phyloP scores from a whole-genome alignment of 257 asterid genomes.

The Nicotiana obtusifolia region DNA sequence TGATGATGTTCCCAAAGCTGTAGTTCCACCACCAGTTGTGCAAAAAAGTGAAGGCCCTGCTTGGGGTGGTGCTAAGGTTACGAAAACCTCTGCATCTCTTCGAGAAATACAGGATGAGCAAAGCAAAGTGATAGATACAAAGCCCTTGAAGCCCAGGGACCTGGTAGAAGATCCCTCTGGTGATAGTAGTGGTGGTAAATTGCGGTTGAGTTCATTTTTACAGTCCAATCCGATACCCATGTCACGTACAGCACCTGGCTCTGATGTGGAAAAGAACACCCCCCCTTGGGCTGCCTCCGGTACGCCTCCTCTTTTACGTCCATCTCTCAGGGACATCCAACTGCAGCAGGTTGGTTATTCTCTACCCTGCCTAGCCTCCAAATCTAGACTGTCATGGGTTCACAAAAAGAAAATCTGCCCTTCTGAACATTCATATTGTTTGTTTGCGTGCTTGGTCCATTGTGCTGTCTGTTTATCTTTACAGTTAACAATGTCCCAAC shows the following conservation, averaged over 20 bases:
- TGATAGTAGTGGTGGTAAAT: constrained; percentile 35
- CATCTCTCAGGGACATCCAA: constrained; percentile 92
- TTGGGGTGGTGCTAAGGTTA: constrained; percentile 87
- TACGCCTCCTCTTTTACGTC: constrained; percentile 74
- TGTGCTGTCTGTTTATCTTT: not conserved
- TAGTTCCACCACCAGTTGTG: constrained; percentile 39
- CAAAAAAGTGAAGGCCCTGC: constrained; percentile 82
- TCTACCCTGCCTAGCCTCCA: not conserved
- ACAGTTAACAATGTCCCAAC: not conserved
- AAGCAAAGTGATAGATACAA: constrained; percentile 49
- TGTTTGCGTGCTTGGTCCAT: not conserved
- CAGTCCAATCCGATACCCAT: constrained; percentile 62
- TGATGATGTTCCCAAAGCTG: constrained; percentile 57
- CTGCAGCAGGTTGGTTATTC: constrained; percentile 64
- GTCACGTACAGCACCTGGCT: constrained; percentile 30
- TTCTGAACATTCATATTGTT: not conserved
- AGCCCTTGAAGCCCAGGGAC: constrained; percentile 34
- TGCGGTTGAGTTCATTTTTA: constrained; percentile 49
- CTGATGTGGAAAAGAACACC: constrained; percentile 73
- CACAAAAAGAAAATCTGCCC: not conserved
- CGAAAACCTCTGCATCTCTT: constrained; percentile 55
- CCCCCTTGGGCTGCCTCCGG: constrained; percentile 94
- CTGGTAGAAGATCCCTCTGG: constrained; percentile 38
- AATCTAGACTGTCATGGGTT: not conserved
- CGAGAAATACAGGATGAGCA: constrained; percentile 88